Evolutionary conservation across 2,329 filamentous ascomycete species (phyloP).

Genomic region (Penicillium sp.): DNA sequence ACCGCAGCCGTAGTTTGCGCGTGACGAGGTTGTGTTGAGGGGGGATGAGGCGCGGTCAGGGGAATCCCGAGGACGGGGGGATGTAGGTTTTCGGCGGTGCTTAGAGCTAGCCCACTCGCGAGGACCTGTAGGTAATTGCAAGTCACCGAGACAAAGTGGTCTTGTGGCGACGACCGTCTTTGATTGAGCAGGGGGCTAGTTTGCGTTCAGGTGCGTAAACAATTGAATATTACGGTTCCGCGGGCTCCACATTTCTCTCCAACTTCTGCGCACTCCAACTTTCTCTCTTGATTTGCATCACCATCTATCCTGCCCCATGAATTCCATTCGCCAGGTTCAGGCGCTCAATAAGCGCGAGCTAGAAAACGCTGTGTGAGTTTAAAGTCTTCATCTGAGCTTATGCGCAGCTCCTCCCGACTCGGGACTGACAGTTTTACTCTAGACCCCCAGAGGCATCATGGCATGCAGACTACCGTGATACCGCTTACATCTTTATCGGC

Average conservation of each 20-base stretch:
- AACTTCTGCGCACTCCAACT: constrained; percentile 8
- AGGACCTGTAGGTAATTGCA: background rate
- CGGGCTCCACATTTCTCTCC: constrained; percentile 23
- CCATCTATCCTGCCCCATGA: constrained; percentile 63
- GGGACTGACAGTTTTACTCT: constrained; percentile 12
- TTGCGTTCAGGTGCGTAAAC: constrained; percentile 23
- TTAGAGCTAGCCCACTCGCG: background rate
- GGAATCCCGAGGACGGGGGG: constrained; percentile 26
- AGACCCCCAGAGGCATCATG: constrained; percentile 86
- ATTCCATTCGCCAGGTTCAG: constrained; percentile 89
- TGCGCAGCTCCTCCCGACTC: constrained; percentile 1
- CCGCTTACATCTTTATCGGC: constrained; percentile 94
- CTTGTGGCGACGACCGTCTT: constrained; percentile 10
- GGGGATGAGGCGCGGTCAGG: constrained; percentile 33
- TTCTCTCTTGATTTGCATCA: constrained; percentile 8
- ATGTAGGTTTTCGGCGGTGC: background rate
- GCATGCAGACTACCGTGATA: constrained; percentile 97
- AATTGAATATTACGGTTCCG: constrained; percentile 30
- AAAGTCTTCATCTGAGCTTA: constrained; percentile 7
- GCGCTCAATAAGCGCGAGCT: constrained; percentile 93
- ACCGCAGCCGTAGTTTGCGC: constrained; percentile 6
- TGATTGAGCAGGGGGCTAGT: constrained; percentile 18
- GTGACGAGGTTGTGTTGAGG: constrained; percentile 14
- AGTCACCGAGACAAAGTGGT: background rate
- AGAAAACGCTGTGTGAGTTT: constrained; percentile 76